Evolutionary conservation across 306 rosid species (phyloP), one percentile per base, ranked within the genome.

Genomic region (Argentina anserina): DNA sequence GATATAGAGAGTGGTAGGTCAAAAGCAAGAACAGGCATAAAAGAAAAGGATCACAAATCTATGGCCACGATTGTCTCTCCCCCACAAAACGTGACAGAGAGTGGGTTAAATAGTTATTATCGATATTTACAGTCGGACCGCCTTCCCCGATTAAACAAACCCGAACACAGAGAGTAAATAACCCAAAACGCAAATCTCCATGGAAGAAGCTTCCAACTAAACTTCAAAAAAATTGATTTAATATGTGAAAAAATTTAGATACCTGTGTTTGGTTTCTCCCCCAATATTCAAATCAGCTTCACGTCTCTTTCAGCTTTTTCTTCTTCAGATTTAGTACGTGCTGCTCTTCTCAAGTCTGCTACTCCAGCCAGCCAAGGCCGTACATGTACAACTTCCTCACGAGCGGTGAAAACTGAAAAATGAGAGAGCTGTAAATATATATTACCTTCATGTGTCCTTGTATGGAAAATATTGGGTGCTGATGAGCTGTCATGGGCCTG

Each of bases 121-220:
- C 73, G 83, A 86, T 8, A 78, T 72, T 76, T 37, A 65, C 68
- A 73, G 68, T 58, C 34, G 21, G 65, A 52, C 59, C 59, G 64
- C 2, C 37, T 4, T 12, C 37, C 5, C 39, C 10, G 14, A 65
- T 41, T 72, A 28, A 78, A 46, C 31, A 74, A 36, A 4, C 1
- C 23, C 2, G n/a, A 60, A 33, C 41, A 14, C 47, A 74, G 3
- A 50, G 7, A 8, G 39, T 7, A 53, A 37, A 40, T n/a, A 37
- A 65, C 65, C 59, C 82, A 58, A 43, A 37, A 69, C 87, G 80
- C 88, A 84, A 87, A 89, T 85, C 87, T 89, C 90, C 29, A 87
- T 77, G 46, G 74, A 78, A 64, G 47, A 65, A 53, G 20, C 73
- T 65, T 62, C 43, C 8, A 25, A 36, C 36, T 23, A 34, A 33